Evolutionary conservation across 2,329 filamentous ascomycete species (phyloP).

Genomic region (Pseudogymnoascus sp.): DNA sequence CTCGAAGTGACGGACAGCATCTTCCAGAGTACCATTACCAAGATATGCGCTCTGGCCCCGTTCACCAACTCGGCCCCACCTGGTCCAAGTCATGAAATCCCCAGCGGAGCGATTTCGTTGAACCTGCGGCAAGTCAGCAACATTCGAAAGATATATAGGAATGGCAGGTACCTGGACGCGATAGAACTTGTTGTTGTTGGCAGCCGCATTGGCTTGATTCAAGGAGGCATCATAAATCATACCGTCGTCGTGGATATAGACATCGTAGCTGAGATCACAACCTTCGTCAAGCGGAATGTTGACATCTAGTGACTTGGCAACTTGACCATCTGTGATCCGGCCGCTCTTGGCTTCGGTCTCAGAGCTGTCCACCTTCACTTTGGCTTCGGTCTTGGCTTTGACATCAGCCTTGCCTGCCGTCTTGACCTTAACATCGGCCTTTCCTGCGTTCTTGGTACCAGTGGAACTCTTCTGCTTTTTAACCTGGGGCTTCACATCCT

Average conservation of each 20-base stretch:
- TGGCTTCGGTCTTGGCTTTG: conserved; percentile 10
- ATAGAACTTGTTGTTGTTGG: conserved; percentile 82
- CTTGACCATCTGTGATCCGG: conserved; percentile 35
- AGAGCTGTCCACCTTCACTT: conserved; percentile 9
- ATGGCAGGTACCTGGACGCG: conserved; percentile 50
- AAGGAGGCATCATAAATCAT: conserved; percentile 72
- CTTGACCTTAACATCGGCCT: conserved; percentile 18
- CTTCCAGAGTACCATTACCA: conserved; percentile 33
- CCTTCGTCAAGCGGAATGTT: conserved; percentile 45
- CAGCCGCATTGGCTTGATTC: conserved; percentile 64
- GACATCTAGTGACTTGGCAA: conserved; percentile 38
- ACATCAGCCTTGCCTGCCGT: conserved; percentile 20
- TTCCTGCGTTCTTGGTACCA: conserved; percentile 23
- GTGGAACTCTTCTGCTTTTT: conserved; percentile 26
- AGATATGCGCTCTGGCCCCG: conserved; percentile 41
- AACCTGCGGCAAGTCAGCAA: background rate
- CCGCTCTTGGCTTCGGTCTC: conserved; percentile 12
- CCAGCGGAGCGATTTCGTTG: conserved; percentile 16
- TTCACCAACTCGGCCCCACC: conserved; percentile 73
- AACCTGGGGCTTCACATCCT: conserved; percentile 22
- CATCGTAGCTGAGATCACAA: conserved; percentile 33
- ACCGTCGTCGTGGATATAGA: conserved; percentile 58
- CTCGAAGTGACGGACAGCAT: conserved; percentile 44
- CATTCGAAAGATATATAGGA: background rate
- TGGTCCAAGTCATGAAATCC: conserved; percentile 58